phyloP scores from a whole-genome alignment of 2,329 filamentous ascomycete species.

The Alternaria sp. region DNA sequence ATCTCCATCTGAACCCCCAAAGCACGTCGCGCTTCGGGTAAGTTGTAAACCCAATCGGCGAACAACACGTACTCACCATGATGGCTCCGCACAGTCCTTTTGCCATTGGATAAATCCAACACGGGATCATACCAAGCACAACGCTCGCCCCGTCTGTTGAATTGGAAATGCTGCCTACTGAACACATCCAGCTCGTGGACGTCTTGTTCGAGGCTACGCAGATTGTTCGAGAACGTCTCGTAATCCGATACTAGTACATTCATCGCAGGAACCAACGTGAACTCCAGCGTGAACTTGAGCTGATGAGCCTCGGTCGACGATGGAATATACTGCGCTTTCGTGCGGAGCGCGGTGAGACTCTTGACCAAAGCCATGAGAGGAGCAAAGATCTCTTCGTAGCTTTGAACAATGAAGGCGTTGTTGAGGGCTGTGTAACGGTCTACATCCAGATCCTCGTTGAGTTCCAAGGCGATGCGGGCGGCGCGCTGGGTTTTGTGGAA shows the following conservation, averaged over 20 bases:
- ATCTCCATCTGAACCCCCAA: neutral
- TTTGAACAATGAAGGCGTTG: neutral
- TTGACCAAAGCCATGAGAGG: neutral
- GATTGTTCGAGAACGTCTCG: neutral
- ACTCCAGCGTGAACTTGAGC: neutral
- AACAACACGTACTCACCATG: conserved; percentile 5
- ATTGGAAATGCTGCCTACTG: neutral
- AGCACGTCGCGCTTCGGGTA: conserved; percentile 12
- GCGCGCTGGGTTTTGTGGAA: neutral
- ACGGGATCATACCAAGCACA: neutral
- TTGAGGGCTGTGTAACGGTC: neutral
- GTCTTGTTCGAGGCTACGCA: neutral
- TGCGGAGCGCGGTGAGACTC: neutral
- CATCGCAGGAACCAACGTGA: neutral
- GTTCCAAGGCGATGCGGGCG: neutral
- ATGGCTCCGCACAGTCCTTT: neutral
- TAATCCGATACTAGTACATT: neutral
- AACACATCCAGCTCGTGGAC: neutral
- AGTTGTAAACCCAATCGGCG: conserved; percentile 5
- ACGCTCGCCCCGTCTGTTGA: neutral
- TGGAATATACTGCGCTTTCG: neutral
- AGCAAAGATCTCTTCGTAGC: conserved; percentile 6
- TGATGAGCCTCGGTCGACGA: neutral
- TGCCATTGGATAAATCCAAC: neutral
- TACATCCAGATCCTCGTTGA: neutral